These are phyloP conservation scores for Melanopsichium pennsylvanicum DNA, from an alignment of 1,284 basidiomycete genomes.

Conservation along the genomic window DNA sequence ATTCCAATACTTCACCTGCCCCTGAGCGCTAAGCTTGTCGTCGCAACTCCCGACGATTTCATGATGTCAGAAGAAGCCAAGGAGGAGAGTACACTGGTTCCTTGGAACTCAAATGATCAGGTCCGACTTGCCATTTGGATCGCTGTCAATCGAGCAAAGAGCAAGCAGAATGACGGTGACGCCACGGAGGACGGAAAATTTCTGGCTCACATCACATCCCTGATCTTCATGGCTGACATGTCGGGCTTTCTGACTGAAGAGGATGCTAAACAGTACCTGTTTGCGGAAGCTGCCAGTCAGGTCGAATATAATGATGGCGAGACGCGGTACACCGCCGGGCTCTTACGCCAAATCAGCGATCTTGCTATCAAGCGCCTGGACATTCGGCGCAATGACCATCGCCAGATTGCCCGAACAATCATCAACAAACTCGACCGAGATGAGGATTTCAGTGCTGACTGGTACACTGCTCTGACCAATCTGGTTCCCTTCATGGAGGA, in stretches of 20 bases:
- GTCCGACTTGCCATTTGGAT: conserved; percentile 19
- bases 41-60: conserved; percentile 6
- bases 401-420: conserved; percentile 5
- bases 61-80: conserved; percentile 6
- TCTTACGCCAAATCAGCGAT: conserved; percentile 11
- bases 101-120: conserved; percentile 9
- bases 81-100: neutral
- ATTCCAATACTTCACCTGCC: conserved; percentile 33
- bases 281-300: conserved; percentile 6
- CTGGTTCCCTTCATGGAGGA: conserved; percentile 20
- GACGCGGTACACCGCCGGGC: neutral
- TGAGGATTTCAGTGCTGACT: neutral
- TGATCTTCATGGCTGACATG: conserved; percentile 12
- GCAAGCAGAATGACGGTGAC: neutral
- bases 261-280: conserved; percentile 14
- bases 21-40: neutral
- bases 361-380: conserved; percentile 17
- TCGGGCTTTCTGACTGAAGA: conserved; percentile 10
- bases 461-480: conserved; percentile 5
- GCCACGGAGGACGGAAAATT: neutral
- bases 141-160: conserved; percentile 12
- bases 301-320: neutral
- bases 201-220: conserved; percentile 1
- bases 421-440: neutral
- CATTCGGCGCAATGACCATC: conserved; percentile 12